Evolutionary conservation across 306 rosid genomes (phyloP), one percentile per base, ranked within the genome.

Genomic region (Dalbergia cultrata): DNA sequence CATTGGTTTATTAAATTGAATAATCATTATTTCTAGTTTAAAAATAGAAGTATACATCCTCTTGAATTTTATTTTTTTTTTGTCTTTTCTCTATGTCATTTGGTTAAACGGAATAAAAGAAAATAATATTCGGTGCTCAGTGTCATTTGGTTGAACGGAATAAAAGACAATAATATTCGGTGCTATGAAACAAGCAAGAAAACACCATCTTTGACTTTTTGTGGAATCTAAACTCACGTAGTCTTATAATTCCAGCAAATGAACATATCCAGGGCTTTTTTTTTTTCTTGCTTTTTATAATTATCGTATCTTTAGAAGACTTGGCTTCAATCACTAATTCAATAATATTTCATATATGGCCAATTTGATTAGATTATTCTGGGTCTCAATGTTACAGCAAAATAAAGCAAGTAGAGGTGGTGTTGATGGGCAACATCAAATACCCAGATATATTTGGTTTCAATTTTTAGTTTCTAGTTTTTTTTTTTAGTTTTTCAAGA

Each of bases 351-450:
- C 35, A 63, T 65, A 1, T 33, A 11, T 70, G 50, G 49, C 26
- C 22, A 71, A 76, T 16, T 62, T 49, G 57, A 64, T 69, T 58
- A 60, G 57, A 16, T 26, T 19, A 34, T 52, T 54, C 6, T 49
- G 60, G 22, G 13, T 47, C 73, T 6, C 37, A 39, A 22, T 19
- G 17, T 43, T 56, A 37, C 26, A 71, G 1, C 57, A 71, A 54
- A 54, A 2, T 54, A 82, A 77, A 66, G 64, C 75, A 74, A 62
- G 10, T 26, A 57, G 70, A 58, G 69, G 57, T 13, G 12, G 60
- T 17, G 12, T 68, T 61, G 45, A 67, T 69, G 70, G 56, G 66
- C 75, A 84, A 78, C 70, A 81, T 70, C 59, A 63, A 80, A 76
- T n/a, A 44, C 79, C n/a, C n/a, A n/a, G n/a, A n/a, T n/a, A n/a